A percentile compares a stretch with the other conserved stretches of the same genome.
phyloP scores from a whole-genome alignment of 345 rosid genomes.

The Populus alba region DNA sequence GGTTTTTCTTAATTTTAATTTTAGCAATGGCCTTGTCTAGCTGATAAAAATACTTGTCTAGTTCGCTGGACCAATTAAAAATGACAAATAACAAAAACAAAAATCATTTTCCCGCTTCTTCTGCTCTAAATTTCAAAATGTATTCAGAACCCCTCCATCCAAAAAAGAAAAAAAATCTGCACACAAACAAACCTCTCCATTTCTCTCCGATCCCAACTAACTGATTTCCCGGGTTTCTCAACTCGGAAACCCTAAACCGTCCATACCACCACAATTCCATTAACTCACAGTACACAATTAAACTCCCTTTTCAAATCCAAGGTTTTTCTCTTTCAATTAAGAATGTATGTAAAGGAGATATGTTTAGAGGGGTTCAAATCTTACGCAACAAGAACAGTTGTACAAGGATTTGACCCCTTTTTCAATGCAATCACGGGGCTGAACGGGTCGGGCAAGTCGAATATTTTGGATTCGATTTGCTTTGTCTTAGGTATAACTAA shows the following conservation, averaged over 20 bases:
- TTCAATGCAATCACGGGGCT: conserved; percentile 96
- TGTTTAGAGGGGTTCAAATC: conserved; percentile 97
- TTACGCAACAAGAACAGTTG: conserved; percentile 91
- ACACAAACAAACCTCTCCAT: neutral
- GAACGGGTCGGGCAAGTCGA: conserved; percentile 99
- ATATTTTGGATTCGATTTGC: conserved; percentile 93
- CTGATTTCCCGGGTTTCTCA: conserved; percentile 4
- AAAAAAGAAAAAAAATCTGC: neutral
- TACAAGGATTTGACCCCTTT: conserved; percentile 85
- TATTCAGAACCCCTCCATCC: neutral
- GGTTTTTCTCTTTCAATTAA: neutral
- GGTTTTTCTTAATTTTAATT: no score
- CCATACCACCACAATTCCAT: neutral
- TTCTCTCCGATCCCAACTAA: conserved; percentile 3
- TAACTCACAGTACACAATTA: neutral
- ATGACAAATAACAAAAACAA: neutral
- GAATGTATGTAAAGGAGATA: conserved; percentile 80
- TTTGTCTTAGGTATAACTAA: conserved; percentile 97
- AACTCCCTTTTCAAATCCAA: neutral
- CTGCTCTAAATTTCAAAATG: conserved; percentile 12
- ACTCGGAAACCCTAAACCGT: conserved; percentile 15
- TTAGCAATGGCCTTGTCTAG: neutral
- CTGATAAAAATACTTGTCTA: neutral
- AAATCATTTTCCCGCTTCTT: conserved; percentile 30
- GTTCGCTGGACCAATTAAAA: neutral